Percentiles rank a stretch among this genome's conserved stretches.
phyloP scores from a whole-genome alignment of 2,329 filamentous ascomycete genomes.

The Xylaria sp. region DNA sequence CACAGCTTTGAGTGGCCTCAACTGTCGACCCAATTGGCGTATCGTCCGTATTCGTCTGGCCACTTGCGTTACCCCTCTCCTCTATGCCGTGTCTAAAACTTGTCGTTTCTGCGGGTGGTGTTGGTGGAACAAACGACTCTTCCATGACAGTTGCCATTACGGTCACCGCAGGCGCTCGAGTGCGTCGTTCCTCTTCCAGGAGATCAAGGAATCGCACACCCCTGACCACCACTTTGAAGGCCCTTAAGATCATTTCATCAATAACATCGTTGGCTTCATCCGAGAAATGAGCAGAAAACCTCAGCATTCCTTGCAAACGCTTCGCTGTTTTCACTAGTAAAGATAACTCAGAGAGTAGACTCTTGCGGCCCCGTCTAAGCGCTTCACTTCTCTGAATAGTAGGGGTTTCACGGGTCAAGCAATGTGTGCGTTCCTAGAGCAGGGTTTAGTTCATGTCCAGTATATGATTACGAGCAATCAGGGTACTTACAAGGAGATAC shows the following conservation, averaged over 20 bases:
- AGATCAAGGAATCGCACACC: slow-evolving; percentile 90
- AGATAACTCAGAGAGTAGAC: slow-evolving; percentile 87
- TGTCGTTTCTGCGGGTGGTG: slow-evolving; percentile 69
- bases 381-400: slow-evolving; percentile 79
- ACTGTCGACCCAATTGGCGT: slow-evolving; percentile 50
- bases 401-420: slow-evolving; percentile 82
- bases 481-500: slow-evolving; percentile 78
- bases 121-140: slow-evolving; percentile 68
- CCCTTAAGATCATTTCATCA: slow-evolving; percentile 92
- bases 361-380: slow-evolving; percentile 84
- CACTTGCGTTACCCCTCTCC: slow-evolving; percentile 53
- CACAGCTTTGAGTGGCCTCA: slow-evolving; percentile 52
- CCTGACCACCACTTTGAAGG: slow-evolving; percentile 92
- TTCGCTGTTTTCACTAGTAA: slow-evolving; percentile 90
- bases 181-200: slow-evolving; percentile 72
- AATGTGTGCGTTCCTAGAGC: slow-evolving; percentile 83
- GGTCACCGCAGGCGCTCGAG: slow-evolving; percentile 63
- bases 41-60: slow-evolving; percentile 51
- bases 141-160: slow-evolving; percentile 69
- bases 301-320: slow-evolving; percentile 79
- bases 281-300: slow-evolving; percentile 56
- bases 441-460: slow-evolving; percentile 11
- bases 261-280: slow-evolving; percentile 78
- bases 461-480: neutral
- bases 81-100: slow-evolving; percentile 57